Conservation (phyloP, 2,329 filamentous ascomycete genomes). For the Trichoderma pleuroti region DNA sequence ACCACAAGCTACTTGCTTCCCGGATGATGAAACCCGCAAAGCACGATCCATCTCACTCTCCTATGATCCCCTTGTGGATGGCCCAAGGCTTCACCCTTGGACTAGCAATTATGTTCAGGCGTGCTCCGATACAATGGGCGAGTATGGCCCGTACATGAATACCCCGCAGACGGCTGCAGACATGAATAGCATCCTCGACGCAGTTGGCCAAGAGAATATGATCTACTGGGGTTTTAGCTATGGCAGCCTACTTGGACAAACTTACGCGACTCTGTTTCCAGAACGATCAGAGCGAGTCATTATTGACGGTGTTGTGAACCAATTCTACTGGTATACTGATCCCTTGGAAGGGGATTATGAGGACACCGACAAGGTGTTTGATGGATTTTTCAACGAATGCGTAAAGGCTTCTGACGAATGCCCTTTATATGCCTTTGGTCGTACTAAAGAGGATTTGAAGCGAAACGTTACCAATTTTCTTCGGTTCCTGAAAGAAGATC, state of each 20-base stretch:
- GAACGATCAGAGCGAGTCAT: constrained; percentile 33
- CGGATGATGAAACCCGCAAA: not conserved
- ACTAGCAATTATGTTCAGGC: constrained; percentile 39
- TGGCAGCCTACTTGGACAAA: constrained; percentile 40
- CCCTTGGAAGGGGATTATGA: constrained; percentile 29
- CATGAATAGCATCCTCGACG: constrained; percentile 50
- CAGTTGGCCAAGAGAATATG: constrained; percentile 32
- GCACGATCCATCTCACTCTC: not conserved
- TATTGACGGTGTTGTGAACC: constrained; percentile 37
- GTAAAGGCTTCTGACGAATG: constrained; percentile 38
- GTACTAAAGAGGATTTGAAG: constrained; percentile 29
- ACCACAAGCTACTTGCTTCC: not conserved
- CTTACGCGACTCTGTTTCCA: constrained; percentile 39
- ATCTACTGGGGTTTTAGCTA: constrained; percentile 44
- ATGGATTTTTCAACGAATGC: constrained; percentile 36
- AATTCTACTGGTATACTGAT: constrained; percentile 36
- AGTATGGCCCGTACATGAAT: constrained; percentile 44
- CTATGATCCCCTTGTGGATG: constrained; percentile 26
- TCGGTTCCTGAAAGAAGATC: not conserved
- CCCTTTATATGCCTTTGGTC: constrained; percentile 31
- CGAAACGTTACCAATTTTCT: not conserved
- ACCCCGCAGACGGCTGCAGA: constrained; percentile 50
- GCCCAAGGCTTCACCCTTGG: constrained; percentile 44
- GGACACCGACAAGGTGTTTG: constrained; percentile 31
- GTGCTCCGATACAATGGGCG: constrained; percentile 44